These are phyloP conservation scores for Rutidosis leptorrhynchoides DNA, from an alignment of 129 eudicot species.

Conservation along the genomic window DNA sequence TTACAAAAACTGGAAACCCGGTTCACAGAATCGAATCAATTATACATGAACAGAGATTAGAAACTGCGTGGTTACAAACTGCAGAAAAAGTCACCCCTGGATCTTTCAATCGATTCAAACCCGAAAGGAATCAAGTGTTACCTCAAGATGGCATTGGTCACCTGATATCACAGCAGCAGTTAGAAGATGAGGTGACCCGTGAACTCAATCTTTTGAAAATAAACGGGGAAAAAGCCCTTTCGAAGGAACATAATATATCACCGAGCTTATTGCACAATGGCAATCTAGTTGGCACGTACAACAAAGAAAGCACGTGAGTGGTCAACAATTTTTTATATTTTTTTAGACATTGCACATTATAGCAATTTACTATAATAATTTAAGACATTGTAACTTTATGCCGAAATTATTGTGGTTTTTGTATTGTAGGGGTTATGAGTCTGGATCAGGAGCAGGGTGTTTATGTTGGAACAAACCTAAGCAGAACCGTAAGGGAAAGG, in stretches of 20 bases:
- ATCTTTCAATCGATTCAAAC: slow-evolving; percentile 58
- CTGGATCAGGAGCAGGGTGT: slow-evolving; percentile 77
- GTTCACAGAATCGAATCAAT: slow-evolving; percentile 86
- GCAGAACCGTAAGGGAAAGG: slow-evolving; percentile 62
- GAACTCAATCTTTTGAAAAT: slow-evolving; percentile 67
- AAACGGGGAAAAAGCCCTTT: slow-evolving; percentile 38
- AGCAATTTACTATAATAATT: not conserved
- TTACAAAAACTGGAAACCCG: slow-evolving; percentile 49
- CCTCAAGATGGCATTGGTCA: slow-evolving; percentile 68
- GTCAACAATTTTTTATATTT: too few relatives aligned
- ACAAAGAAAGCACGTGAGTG: slow-evolving; percentile 65
- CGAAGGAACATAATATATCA: slow-evolving; percentile 60
- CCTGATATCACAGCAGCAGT: slow-evolving; percentile 44
- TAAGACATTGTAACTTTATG: slow-evolving; percentile 12
- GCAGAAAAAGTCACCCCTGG: slow-evolving; percentile 88
- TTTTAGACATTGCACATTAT: not conserved
- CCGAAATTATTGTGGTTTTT: slow-evolving; percentile 9
- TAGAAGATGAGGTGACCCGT: slow-evolving; percentile 73
- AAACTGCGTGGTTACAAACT: slow-evolving; percentile 95
- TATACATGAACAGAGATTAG: slow-evolving; percentile 83
- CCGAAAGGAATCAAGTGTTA: slow-evolving; percentile 88
- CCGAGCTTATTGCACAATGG: slow-evolving; percentile 86
- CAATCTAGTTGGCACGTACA: slow-evolving; percentile 43
- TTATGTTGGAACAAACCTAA: slow-evolving; percentile 62
- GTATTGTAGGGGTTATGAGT: slow-evolving; percentile 63